Conservation (phyloP, 768 basidiomycete genomes). For the Rhodotorula kratochvilovae region DNA sequence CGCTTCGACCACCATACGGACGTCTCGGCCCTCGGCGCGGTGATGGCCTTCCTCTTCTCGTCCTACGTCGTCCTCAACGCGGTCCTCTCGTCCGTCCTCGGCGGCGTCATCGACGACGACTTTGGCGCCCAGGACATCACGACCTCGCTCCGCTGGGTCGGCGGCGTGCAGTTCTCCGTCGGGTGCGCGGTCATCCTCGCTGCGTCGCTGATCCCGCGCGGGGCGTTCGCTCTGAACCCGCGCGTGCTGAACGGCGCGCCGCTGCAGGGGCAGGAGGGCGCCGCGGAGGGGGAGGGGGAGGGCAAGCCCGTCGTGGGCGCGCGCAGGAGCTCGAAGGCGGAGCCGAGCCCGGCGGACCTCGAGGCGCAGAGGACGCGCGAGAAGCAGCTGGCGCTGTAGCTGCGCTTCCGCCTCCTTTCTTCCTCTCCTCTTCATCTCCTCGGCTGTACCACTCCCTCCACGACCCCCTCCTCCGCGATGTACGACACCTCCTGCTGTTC, state of each 20-base stretch:
- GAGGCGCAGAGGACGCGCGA: too few relatives aligned
- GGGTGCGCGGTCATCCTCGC: conserved; percentile 42
- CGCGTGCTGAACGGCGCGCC: conserved; percentile 37
- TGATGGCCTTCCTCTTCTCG: conserved; percentile 45
- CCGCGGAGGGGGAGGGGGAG: background rate
- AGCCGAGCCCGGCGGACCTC: too few relatives aligned
- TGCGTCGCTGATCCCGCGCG: conserved; percentile 43
- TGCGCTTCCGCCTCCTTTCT: too few relatives aligned
- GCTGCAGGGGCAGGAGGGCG: background rate
- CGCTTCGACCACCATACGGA: conserved; percentile 26
- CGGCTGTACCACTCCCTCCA: too few relatives aligned
- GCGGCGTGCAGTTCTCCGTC: conserved; percentile 44
- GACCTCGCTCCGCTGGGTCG: conserved; percentile 36
- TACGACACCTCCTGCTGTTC: too few relatives aligned
- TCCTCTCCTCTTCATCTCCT: too few relatives aligned
- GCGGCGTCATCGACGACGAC: conserved; percentile 44
- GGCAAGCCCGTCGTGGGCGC: too few relatives aligned
- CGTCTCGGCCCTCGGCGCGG: conserved; percentile 44
- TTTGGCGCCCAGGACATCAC: conserved; percentile 32
- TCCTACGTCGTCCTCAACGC: conserved; percentile 43
- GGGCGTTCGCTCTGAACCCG: conserved; percentile 45
- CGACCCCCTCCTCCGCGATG: too few relatives aligned
- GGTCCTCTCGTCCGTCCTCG: conserved; percentile 43
- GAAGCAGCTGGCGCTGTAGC: too few relatives aligned
- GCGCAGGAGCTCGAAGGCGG: too few relatives aligned